Conservation (phyloP, 2,329 filamentous ascomycete genomes). For the Thelonectria olida region DNA sequence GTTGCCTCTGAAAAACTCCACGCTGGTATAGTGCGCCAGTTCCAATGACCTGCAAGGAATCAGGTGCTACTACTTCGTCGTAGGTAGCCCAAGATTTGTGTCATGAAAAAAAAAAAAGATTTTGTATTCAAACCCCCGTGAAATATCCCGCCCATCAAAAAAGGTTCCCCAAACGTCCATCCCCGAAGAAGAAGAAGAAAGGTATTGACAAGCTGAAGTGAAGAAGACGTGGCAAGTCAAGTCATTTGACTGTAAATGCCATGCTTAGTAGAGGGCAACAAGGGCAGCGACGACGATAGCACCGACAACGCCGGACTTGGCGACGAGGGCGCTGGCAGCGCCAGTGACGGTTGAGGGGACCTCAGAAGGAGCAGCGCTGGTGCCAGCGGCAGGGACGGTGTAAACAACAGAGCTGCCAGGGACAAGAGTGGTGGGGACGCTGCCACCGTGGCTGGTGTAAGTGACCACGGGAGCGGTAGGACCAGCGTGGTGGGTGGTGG, state of each 20-base stretch:
- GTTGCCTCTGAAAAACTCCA: conserved; percentile 37
- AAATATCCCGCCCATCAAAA: conserved; percentile 26
- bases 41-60: conserved; percentile 38
- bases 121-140: conserved; percentile 18
- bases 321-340: conserved; percentile 48
- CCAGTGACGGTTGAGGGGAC: conserved; percentile 35
- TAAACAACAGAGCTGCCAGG: conserved; percentile 13
- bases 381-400: conserved; percentile 22
- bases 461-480: conserved; percentile 33
- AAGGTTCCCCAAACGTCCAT: conserved; percentile 42
- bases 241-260: conserved; percentile 10
- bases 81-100: conserved; percentile 28
- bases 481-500: conserved; percentile 35
- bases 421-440: conserved; percentile 29
- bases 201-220: conserved; percentile 35
- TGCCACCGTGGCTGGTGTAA: conserved; percentile 23
- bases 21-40: conserved; percentile 37
- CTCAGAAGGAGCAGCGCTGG: conserved; percentile 24
- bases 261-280: conserved; percentile 47
- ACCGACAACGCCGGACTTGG: conserved; percentile 52
- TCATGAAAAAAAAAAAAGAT: conserved; percentile 17
- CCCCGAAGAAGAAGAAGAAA: conserved; percentile 40
- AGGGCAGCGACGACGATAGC: conserved; percentile 51
- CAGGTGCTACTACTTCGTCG: conserved; percentile 23
- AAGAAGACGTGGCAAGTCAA: conserved; percentile 23